Conservation (phyloP, 352 stramenopile species). For the Pythium plurisporium region DNA sequence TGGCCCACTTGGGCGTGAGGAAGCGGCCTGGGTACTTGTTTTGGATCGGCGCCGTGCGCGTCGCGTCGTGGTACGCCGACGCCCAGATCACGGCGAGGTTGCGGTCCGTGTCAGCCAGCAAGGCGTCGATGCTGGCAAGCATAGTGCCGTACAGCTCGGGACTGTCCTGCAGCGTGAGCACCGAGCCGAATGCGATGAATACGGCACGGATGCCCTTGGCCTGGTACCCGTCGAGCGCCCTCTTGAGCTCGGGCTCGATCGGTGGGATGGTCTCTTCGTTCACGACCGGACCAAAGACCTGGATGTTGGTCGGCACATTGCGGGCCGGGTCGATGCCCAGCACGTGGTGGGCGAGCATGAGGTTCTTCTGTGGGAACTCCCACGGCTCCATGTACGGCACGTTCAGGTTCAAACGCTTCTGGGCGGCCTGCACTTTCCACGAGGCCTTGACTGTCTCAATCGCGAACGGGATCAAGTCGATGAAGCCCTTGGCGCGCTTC, state of each 20-base stretch:
- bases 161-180: conserved; percentile 22
- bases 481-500: conserved; percentile 17
- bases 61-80: conserved; percentile 15
- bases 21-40: conserved; percentile 17
- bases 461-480: conserved; percentile 21
- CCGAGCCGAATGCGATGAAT: conserved; percentile 23
- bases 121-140: conserved; percentile 9
- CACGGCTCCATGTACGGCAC: conserved; percentile 24
- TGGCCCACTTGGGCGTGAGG: conserved; percentile 21
- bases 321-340: conserved; percentile 20
- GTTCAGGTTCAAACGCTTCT: conserved; percentile 18
- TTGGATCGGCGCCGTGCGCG: conserved; percentile 8
- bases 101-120: conserved; percentile 10
- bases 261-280: conserved; percentile 23
- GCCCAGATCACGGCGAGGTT: conserved; percentile 22
- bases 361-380: conserved; percentile 24
- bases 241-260: conserved; percentile 19
- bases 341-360: conserved; percentile 25
- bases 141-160: conserved; percentile 21
- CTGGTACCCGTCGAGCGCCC: conserved; percentile 11
- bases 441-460: conserved; percentile 20
- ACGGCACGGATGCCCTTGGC: conserved; percentile 7
- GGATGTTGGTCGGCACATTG: conserved; percentile 23
- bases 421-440: conserved; percentile 21
- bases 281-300: conserved; percentile 21